phyloP scores from a whole-genome alignment of 805 yeast species.

The Ogataea methylovora region DNA sequence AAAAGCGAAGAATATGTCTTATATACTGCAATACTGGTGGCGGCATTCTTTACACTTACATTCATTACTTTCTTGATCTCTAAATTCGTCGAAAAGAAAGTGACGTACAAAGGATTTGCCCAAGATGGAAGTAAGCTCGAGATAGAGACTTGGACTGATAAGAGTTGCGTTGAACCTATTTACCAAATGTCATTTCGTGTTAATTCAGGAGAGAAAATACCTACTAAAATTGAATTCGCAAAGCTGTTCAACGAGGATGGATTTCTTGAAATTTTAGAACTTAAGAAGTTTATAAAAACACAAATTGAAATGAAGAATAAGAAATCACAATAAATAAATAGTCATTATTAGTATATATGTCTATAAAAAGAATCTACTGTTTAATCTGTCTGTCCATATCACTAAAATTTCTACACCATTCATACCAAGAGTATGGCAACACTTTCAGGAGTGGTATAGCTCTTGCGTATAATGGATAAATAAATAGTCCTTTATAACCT shows the following conservation, averaged over 20 bases:
- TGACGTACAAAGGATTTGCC: constrained; percentile 38
- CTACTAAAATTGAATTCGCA: constrained; percentile 26
- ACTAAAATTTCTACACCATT: constrained; percentile 18
- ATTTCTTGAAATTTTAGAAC: constrained; percentile 29
- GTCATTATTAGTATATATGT: background rate
- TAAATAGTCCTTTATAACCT: constrained; percentile 35
- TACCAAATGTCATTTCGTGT: constrained; percentile 16
- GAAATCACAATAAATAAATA: constrained; percentile 6
- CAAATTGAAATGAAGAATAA: constrained; percentile 14
- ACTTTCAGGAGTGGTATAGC: constrained; percentile 34
- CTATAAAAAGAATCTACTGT: too few relatives aligned
- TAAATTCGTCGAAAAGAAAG: constrained; percentile 30
- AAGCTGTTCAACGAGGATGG: constrained; percentile 42
- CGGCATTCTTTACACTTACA: constrained; percentile 30
- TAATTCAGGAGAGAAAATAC: constrained; percentile 9
- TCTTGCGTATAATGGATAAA: constrained; percentile 40
- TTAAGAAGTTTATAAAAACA: constrained; percentile 18
- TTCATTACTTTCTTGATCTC: constrained; percentile 27
- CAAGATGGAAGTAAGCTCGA: constrained; percentile 24
- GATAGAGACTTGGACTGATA: constrained; percentile 28
- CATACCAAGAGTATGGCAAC: constrained; percentile 34
- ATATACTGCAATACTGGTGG: constrained; percentile 28
- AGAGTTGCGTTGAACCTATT: constrained; percentile 36
- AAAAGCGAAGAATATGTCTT: constrained; percentile 27
- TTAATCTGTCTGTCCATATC: constrained; percentile 20